Conservation (phyloP, 306 rosid species). For the Malus sylvestris region DNA sequence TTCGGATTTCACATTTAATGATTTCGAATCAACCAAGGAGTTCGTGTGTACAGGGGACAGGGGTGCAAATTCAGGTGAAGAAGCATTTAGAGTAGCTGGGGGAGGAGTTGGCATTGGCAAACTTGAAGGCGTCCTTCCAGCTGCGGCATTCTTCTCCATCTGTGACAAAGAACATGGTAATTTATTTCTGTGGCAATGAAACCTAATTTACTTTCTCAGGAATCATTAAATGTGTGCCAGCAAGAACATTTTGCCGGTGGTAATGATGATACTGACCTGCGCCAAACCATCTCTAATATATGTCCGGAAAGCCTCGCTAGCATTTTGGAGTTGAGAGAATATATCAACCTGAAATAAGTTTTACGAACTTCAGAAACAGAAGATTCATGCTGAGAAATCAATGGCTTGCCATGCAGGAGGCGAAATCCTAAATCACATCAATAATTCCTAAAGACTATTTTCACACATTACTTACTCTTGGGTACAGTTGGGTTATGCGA, state of each 20-base stretch:
- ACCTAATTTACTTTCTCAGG: background rate
- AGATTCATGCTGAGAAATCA: background rate
- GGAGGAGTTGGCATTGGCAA: slow-evolving; percentile 96
- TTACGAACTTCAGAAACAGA: slow-evolving; percentile 13
- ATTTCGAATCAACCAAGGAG: slow-evolving; percentile 59
- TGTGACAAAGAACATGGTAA: slow-evolving; percentile 28
- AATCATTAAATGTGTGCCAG: background rate
- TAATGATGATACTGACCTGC: slow-evolving; percentile 50
- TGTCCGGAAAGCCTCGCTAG: slow-evolving; percentile 97
- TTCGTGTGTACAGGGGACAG: slow-evolving; percentile 83
- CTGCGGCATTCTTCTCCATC: slow-evolving; percentile 99
- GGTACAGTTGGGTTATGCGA: slow-evolving; percentile 93
- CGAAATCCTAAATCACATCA: background rate
- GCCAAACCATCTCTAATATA: slow-evolving; percentile 95
- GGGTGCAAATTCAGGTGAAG: slow-evolving; percentile 88
- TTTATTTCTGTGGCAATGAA: background rate
- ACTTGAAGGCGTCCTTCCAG: slow-evolving; percentile 96
- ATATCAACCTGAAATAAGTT: slow-evolving; percentile 73
- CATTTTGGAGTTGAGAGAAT: slow-evolving; percentile 94
- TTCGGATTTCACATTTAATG: slow-evolving; percentile 60
- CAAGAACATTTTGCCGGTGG: background rate
- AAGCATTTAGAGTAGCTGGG: slow-evolving; percentile 57
- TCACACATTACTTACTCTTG: slow-evolving; percentile 45
- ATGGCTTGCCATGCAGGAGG: background rate
- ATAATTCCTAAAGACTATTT: background rate